Evolutionary conservation across 106 monocot genomes (phyloP).

Genomic region (Allium cepa): DNA sequence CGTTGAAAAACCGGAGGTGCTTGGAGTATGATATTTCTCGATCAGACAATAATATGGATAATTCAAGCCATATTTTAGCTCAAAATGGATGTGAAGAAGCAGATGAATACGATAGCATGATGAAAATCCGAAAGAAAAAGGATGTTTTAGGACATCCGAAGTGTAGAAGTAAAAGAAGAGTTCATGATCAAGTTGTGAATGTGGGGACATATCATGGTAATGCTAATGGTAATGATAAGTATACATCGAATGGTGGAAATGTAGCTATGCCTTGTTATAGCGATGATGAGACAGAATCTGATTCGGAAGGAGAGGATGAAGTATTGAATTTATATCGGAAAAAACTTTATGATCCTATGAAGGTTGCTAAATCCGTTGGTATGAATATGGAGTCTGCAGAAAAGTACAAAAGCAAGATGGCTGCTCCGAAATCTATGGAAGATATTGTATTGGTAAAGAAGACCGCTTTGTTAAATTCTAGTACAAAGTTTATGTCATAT

Average conservation of each 20-base stretch:
- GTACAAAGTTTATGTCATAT: conserved; percentile 22
- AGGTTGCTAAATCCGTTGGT: conserved; percentile 21
- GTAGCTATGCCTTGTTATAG: conserved; percentile 14
- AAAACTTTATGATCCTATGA: conserved; percentile 22
- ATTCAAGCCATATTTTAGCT: too few relatives aligned
- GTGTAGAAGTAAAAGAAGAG: conserved; percentile 16
- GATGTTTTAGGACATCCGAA: conserved; percentile 6
- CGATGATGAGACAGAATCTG: conserved; percentile 79
- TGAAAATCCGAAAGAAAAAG: conserved; percentile 37
- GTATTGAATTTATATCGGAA: conserved; percentile 10
- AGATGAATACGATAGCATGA: conserved; percentile 20
- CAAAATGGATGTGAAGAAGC: conserved; percentile 7
- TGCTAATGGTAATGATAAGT: conserved; percentile 11
- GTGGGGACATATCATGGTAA: neutral
- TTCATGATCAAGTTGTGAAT: conserved; percentile 29
- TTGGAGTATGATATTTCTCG: neutral
- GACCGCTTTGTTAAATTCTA: conserved; percentile 13
- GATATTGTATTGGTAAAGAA: conserved; percentile 29
- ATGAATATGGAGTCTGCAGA: conserved; percentile 5
- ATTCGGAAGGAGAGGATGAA: conserved; percentile 27
- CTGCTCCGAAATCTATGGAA: conserved; percentile 7
- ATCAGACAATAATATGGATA: too few relatives aligned
- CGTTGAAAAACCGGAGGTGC: conserved; percentile 28
- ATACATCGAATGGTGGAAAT: conserved; percentile 10
- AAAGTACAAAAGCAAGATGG: conserved; percentile 36